A percentile compares a stretch with the other conserved stretches of the same genome.
Evolutionary conservation across 495 filamentous ascomycete genomes (phyloP).

Genomic region (Aspergillus heteromorphus): DNA sequence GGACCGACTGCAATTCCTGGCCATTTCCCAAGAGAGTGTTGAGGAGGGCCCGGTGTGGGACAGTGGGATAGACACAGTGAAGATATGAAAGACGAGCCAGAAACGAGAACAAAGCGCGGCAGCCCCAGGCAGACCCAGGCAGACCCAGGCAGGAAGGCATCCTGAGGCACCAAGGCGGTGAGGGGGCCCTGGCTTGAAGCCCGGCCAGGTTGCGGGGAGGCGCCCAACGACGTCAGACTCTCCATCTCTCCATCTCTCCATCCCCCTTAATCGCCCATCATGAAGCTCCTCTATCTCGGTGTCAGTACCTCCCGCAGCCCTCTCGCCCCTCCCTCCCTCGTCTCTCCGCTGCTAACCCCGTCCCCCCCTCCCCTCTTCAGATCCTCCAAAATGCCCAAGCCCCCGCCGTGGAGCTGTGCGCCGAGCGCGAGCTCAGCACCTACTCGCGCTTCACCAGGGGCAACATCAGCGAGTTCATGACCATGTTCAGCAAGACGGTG

Average conservation of each 20-base stretch:
- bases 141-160: no score
- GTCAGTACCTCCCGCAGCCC: constrained; percentile 44
- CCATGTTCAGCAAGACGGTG: constrained; percentile 52
- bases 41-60: no score
- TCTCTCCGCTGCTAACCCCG: no score
- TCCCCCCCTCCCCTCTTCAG: constrained; percentile 35
- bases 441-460: constrained; percentile 76
- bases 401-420: constrained; percentile 75
- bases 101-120: no score
- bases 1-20: no score
- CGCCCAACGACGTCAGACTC: constrained; percentile 11
- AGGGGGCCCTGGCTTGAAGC: no score
- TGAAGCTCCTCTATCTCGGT: constrained; percentile 94
- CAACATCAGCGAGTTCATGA: constrained; percentile 46
- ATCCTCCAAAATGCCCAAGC: constrained; percentile 75
- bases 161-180: constrained; percentile 8
- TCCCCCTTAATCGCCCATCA: constrained; percentile 39
- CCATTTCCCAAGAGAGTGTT: no score
- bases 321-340: constrained; percentile 1
- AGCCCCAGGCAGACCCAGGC: no score
- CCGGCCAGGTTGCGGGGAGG: no score
- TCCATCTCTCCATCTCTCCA: not conserved
- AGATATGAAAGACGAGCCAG: no score
- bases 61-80: no score
- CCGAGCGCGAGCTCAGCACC: constrained; percentile 72